phyloP scores from a whole-genome alignment of 208 protist species.

The Trypanosoma caninum region DNA sequence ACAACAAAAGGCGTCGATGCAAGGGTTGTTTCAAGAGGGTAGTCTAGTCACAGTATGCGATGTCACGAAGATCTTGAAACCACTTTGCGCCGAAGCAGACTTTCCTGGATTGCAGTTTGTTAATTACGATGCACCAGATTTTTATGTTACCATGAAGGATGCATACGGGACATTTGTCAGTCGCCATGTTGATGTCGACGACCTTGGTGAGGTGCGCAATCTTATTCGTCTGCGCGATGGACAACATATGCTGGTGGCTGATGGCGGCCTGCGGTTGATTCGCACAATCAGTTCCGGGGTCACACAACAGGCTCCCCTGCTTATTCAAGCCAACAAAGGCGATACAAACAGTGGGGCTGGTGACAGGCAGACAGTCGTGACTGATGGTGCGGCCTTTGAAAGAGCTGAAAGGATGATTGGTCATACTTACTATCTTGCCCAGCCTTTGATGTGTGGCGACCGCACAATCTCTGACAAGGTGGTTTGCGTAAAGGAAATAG shows the following conservation, averaged over 20 bases:
- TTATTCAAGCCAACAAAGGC: slow-evolving; percentile 20
- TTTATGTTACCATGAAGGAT: slow-evolving; percentile 55
- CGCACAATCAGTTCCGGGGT: slow-evolving; percentile 54
- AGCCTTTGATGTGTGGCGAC: slow-evolving; percentile 51
- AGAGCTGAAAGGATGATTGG: slow-evolving; percentile 44
- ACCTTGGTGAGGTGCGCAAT: slow-evolving; percentile 78
- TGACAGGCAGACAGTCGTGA: not conserved
- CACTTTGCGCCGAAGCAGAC: slow-evolving; percentile 73
- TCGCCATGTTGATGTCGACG: slow-evolving; percentile 84
- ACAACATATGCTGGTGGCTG: slow-evolving; percentile 77
- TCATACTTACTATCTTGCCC: slow-evolving; percentile 51
- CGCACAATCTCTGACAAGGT: slow-evolving; percentile 56
- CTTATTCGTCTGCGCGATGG: slow-evolving; percentile 77
- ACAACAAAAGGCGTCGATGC: slow-evolving; percentile 77
- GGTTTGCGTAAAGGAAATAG: slow-evolving; percentile 50
- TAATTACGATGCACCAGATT: slow-evolving; percentile 54
- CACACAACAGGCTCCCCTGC: slow-evolving; percentile 21
- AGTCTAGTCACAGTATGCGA: slow-evolving; percentile 75
- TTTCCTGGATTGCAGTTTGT: slow-evolving; percentile 79
- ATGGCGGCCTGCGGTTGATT: slow-evolving; percentile 80
- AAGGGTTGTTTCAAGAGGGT: slow-evolving; percentile 74
- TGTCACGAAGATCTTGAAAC: slow-evolving; percentile 62
- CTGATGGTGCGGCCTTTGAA: slow-evolving; percentile 35
- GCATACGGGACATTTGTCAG: slow-evolving; percentile 82
- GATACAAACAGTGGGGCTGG: not conserved